Conservation (phyloP, 306 rosid species). For the Cucumis melo region DNA sequence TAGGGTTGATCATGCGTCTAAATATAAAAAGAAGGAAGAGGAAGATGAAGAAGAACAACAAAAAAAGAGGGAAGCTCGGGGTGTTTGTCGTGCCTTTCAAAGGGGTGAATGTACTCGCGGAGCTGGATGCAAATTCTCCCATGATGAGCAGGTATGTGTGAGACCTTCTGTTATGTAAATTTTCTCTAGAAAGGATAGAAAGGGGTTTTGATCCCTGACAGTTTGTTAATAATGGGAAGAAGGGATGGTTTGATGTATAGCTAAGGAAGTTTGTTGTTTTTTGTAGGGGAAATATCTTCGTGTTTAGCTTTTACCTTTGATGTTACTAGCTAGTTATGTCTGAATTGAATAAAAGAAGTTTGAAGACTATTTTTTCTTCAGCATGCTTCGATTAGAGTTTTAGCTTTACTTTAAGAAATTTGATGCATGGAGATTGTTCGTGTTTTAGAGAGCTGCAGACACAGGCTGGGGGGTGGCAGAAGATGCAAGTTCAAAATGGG, state of each 20-base stretch:
- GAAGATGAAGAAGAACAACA: constrained; percentile 79
- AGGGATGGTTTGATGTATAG: background rate
- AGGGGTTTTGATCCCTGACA: background rate
- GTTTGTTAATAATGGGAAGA: background rate
- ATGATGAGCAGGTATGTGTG: constrained; percentile 52
- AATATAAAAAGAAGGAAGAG: constrained; percentile 84
- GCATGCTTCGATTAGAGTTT: background rate
- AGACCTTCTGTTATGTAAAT: background rate
- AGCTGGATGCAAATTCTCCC: constrained; percentile 80
- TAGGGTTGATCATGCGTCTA: constrained; percentile 77
- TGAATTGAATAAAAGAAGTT: background rate
- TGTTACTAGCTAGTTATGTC: background rate
- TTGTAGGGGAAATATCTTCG: background rate
- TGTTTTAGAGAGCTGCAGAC: constrained; percentile 80
- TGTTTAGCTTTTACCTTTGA: background rate
- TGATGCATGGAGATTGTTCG: background rate
- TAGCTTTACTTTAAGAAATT: background rate
- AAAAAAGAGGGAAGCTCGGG: constrained; percentile 78
- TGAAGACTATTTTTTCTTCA: background rate
- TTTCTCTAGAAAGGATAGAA: background rate
- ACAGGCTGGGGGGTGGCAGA: constrained; percentile 74
- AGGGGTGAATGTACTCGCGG: constrained; percentile 91
- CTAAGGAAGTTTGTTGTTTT: too few species aligned
- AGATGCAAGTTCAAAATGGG: constrained; percentile 42
- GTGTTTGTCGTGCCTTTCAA: constrained; percentile 91